These are phyloP conservation scores for Pseudogymnoascus sp. DNA, from an alignment of 2,329 filamentous ascomycete species.

Conservation along the genomic window DNA sequence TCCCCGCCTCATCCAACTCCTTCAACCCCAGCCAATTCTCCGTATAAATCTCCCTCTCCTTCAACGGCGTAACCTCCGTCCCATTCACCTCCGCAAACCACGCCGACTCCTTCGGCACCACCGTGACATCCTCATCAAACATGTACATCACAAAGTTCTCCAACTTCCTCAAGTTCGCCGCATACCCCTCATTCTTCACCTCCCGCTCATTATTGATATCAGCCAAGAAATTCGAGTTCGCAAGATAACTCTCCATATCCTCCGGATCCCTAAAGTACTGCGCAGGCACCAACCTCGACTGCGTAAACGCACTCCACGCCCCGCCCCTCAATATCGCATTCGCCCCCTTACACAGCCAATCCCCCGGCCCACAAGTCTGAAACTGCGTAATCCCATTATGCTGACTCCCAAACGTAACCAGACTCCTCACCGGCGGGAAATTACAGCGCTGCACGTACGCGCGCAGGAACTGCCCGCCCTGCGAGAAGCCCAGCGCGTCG, in stretches of 20 bases:
- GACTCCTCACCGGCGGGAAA: constrained; percentile 43
- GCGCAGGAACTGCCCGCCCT: constrained; percentile 93
- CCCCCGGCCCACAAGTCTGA: constrained; percentile 58
- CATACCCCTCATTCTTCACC: constrained; percentile 67
- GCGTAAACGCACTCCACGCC: constrained; percentile 72
- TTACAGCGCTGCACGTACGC: constrained; percentile 87
- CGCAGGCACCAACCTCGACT: constrained; percentile 75
- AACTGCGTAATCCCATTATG: constrained; percentile 83
- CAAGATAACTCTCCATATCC: constrained; percentile 65
- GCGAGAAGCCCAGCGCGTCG: constrained; percentile 89
- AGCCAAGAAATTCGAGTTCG: constrained; percentile 77
- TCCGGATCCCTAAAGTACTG: constrained; percentile 81
- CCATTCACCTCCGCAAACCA: constrained; percentile 87
- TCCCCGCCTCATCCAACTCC: constrained; percentile 68
- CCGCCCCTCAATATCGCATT: constrained; percentile 71
- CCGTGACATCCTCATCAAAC: constrained; percentile 78
- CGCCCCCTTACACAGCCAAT: constrained; percentile 75
- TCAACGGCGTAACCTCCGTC: constrained; percentile 58
- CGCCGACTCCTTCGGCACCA: constrained; percentile 80
- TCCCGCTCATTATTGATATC: constrained; percentile 91
- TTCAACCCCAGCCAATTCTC: constrained; percentile 92
- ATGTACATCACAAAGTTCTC: constrained; percentile 81
- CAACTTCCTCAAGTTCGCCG: constrained; percentile 58
- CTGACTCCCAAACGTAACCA: constrained; percentile 64
- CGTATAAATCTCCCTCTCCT: constrained; percentile 64